Base-by-base conservation (phyloP, 2,329 filamentous ascomycete genomes). In the Fonsecaea monophora region DNA sequence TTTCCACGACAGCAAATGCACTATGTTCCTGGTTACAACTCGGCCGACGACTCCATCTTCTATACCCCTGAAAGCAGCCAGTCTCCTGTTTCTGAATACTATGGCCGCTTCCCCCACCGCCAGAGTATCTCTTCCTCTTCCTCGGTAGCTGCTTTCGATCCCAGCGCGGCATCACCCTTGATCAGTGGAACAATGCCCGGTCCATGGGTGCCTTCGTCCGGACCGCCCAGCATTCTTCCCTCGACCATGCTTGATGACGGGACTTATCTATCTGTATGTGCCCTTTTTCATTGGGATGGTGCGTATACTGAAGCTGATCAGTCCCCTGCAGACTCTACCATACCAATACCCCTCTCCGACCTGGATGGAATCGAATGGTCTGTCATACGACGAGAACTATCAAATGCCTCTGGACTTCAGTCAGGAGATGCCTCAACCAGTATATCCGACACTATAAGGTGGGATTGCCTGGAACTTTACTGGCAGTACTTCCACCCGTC, bases 291-390 rank as follows among this genome's bases (percentile, higher is more conserved):
- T 68, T 62, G 54, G 54, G 60, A 65, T 69, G 61, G 62, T 68
- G 60, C 63, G 62, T 70, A 62, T 72, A 70, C 71, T 74, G 71
- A 73, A 69, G 68, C 70, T 74, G 71, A 74, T 73, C 69, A 73
- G 71, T 73, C 72, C 59, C 66, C 64, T 62, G 58, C 67, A 79
- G 77, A 73, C 72, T 69, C 74, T 78, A 56, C 74, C 76, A 54
- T 81, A 75, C 73, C 77, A 77, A 66, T 78, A 78, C 71, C 77
- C 75, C 72, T 78, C 77, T 73, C 75, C 75, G 68, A 75, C 73
- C 62, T 82, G 79, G 80, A 75, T 75, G 71, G 75, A 75, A 65
- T 73, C 75, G 71, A 78, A 72, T 74, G 73, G 74, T 70, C 72
- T 76, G 65, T 74, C 73, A 68, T 81, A 77, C 74, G 77, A 78